These are phyloP conservation scores for Cyberlindnera samutprakarnensis DNA, from an alignment of 805 yeast genomes.

Conservation along the genomic window DNA sequence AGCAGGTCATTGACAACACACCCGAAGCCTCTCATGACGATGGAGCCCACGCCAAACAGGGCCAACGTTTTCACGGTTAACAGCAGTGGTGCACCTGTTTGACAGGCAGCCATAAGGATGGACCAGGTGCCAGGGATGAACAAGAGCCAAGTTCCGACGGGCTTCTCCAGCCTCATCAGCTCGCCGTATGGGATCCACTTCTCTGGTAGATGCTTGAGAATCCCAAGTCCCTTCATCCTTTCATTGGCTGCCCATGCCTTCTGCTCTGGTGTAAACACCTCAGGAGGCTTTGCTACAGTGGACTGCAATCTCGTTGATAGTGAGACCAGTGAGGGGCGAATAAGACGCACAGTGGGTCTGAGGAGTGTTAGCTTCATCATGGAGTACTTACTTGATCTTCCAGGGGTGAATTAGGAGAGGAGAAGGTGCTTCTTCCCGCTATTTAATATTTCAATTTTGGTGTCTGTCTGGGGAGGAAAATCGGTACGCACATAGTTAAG, in stretches of 20 bases:
- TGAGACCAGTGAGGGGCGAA: no score
- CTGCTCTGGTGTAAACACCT: constrained; percentile 13
- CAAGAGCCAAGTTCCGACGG: constrained; percentile 88
- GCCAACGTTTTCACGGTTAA: constrained; percentile 55
- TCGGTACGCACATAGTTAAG: no score
- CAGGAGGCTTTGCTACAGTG: neutral
- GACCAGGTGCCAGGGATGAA: constrained; percentile 90
- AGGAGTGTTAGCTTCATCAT: no score
- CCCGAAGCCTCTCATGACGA: constrained; percentile 96
- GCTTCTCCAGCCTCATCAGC: constrained; percentile 85
- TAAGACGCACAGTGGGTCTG: no score
- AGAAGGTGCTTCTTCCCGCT: no score
- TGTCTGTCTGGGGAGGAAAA: no score
- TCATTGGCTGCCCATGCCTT: constrained; percentile 31
- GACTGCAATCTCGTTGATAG: no score
- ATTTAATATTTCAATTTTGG: no score
- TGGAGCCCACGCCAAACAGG: constrained; percentile 75
- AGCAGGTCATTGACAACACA: constrained; percentile 90
- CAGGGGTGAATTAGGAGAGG: no score
- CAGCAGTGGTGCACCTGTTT: constrained; percentile 59
- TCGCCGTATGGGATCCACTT: constrained; percentile 86
- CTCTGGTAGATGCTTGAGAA: constrained; percentile 58
- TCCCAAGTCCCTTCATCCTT: constrained; percentile 34
- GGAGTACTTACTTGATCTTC: no score
- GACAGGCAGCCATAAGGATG: constrained; percentile 79